Conservation (phyloP, 257 asterid species). For the Vinca minor region DNA sequence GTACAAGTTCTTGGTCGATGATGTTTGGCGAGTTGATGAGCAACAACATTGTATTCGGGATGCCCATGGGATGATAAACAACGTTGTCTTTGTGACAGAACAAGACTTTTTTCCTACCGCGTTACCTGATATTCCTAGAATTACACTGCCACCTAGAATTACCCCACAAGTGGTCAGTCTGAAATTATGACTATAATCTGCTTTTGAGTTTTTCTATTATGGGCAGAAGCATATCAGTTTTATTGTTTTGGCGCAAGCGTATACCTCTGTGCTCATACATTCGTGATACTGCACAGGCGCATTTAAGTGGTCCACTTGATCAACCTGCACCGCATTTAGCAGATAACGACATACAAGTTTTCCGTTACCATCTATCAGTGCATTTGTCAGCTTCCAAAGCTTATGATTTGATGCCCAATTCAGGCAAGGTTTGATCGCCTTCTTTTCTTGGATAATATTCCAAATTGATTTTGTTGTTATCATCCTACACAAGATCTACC, state of each 20-base stretch:
- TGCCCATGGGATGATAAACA: conserved; percentile 44
- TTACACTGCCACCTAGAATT: conserved; percentile 5
- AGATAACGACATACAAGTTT: conserved; percentile 31
- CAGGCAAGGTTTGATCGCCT: conserved; percentile 61
- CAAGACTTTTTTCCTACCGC: conserved; percentile 17
- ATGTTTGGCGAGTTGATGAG: conserved; percentile 50
- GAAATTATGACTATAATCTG: background rate
- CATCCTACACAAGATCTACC: background rate
- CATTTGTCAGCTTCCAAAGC: conserved; percentile 40
- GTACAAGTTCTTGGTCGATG: conserved; percentile 68
- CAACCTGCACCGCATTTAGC: conserved; percentile 22
- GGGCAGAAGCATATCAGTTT: background rate
- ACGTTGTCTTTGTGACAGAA: conserved; percentile 34
- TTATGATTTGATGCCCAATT: conserved; percentile 53
- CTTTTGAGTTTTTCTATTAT: background rate
- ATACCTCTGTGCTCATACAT: conserved; percentile 7
- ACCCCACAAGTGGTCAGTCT: conserved; percentile 28
- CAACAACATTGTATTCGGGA: conserved; percentile 45
- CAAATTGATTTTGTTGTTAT: background rate
- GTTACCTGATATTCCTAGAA: conserved; percentile 9
- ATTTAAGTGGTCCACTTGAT: conserved; percentile 22
- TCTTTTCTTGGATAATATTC: conserved; percentile 4
- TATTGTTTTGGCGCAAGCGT: background rate
- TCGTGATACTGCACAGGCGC: conserved; percentile 32
- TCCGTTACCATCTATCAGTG: conserved; percentile 39